Evolutionary conservation across 2,329 filamentous ascomycete species (phyloP).

Genomic region (Arachnopeziza araneosa): DNA sequence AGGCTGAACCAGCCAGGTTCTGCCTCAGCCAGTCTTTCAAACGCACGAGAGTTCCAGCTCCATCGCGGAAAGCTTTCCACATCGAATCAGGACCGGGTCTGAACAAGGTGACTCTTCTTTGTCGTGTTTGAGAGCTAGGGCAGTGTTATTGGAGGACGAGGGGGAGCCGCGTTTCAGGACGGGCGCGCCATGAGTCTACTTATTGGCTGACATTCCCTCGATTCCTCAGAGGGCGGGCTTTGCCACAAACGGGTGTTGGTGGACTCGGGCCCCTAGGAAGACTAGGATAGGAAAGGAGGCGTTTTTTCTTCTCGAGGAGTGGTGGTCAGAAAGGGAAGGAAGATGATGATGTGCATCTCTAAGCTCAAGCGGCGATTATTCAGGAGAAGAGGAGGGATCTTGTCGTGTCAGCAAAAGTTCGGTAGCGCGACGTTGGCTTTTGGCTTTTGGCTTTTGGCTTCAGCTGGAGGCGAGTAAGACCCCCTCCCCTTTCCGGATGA

Average conservation of each 20-base stretch:
- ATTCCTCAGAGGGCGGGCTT: no score
- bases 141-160: constrained; percentile 9
- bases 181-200: background rate
- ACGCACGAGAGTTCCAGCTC: background rate
- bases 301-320: background rate
- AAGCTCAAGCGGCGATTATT: background rate
- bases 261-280: no score
- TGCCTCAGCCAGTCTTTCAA: background rate
- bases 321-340: background rate
- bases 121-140: constrained; percentile 4
- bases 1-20: background rate
- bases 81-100: background rate
- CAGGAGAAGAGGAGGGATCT: background rate
- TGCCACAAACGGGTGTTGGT: no score
- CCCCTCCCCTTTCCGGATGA: background rate
- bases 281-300: background rate
- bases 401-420: background rate
- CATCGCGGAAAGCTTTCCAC: background rate
- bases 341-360: background rate
- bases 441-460: no score
- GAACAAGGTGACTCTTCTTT: constrained; percentile 12
- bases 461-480: background rate
- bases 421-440: background rate
- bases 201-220: background rate
- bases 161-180: constrained; percentile 16